A percentile compares a stretch with the other conserved stretches of the same genome.
These are phyloP conservation scores for Echinochloa phyllopogon DNA, from an alignment of 176 grass and related monocot genomes.

Conservation along the genomic window DNA sequence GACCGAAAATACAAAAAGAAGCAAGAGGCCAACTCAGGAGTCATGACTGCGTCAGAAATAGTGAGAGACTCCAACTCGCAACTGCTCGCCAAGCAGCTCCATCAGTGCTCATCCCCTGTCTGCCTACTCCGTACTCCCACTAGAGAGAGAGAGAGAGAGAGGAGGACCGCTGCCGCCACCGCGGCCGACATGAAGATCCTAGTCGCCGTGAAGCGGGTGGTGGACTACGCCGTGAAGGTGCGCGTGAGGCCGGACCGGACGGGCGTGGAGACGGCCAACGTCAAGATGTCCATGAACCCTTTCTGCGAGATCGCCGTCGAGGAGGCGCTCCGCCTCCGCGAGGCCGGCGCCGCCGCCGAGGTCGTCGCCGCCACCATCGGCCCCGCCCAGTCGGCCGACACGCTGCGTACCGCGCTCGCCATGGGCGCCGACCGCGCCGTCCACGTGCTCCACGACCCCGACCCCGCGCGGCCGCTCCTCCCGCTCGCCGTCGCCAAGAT, in stretches of 20 bases:
- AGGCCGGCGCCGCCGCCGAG: constrained; percentile 67
- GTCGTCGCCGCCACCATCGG: constrained; percentile 84
- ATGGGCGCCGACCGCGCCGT: constrained; percentile 93
- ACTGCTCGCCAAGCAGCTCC: neutral
- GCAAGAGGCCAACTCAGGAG: too few relatives aligned
- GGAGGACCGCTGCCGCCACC: neutral
- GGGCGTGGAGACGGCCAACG: constrained; percentile 73
- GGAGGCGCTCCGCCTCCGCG: constrained; percentile 79
- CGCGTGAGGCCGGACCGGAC: constrained; percentile 77
- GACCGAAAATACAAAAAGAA: too few relatives aligned
- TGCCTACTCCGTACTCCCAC: neutral
- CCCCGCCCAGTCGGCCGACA: constrained; percentile 71
- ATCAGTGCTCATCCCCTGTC: constrained; percentile 5
- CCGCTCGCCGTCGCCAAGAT: constrained; percentile 87
- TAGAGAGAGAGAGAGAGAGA: neutral
- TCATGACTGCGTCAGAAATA: too few relatives aligned
- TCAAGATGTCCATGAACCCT: constrained; percentile 99
- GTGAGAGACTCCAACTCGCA: constrained; percentile 9
- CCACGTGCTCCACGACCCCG: constrained; percentile 66
- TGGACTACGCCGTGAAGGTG: constrained; percentile 96
- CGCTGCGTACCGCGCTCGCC: constrained; percentile 91
- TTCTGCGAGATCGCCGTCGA: constrained; percentile 97
- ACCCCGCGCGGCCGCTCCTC: constrained; percentile 57
- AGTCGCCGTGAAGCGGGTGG: constrained; percentile 89
- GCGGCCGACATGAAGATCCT: constrained; percentile 73